A percentile compares a stretch with the other conserved stretches of the same genome.
Conservation (phyloP, 2,329 filamentous ascomycete species). For the Alternaria arborescens region DNA sequence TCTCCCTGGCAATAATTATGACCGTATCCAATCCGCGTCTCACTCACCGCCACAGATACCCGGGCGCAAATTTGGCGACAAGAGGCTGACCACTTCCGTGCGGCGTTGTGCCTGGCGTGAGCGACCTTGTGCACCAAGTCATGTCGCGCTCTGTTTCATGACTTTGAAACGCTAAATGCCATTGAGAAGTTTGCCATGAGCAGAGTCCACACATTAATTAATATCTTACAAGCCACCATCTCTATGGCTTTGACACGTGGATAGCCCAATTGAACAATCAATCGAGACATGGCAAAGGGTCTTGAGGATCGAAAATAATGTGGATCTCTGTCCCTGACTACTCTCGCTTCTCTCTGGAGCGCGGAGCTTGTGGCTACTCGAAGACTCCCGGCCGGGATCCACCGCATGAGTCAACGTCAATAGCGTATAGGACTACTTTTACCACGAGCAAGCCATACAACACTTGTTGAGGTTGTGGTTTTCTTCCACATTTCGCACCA, state of each 20-base stretch:
- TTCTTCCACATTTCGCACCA: neutral
- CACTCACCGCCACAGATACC: conserved; percentile 33
- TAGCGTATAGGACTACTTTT: conserved; percentile 2
- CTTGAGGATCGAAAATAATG: neutral
- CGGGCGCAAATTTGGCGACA: conserved; percentile 14
- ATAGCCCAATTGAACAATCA: neutral
- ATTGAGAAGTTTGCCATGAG: neutral
- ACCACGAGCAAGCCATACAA: conserved; percentile 5
- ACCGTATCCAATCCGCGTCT: conserved; percentile 26
- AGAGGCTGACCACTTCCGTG: conserved; percentile 11
- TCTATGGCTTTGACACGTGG: neutral
- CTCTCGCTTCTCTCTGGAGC: conserved; percentile 10
- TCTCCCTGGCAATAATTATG: conserved; percentile 33
- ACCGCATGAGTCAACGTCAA: conserved; percentile 19
- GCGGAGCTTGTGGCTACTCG: conserved; percentile 20
- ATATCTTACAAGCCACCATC: conserved; percentile 18
- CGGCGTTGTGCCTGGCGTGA: conserved; percentile 2
- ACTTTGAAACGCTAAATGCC: conserved; percentile 10
- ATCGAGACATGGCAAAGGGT: neutral
- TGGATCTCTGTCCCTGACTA: conserved; percentile 18
- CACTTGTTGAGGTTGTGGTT: conserved; percentile 2
- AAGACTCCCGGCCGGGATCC: conserved; percentile 18
- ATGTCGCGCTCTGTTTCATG: conserved; percentile 21
- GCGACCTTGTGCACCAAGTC: conserved; percentile 12
- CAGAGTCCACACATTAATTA: conserved; percentile 16